Conservation (phyloP, 78 protist genomes). For the Dictyostelium citrinum region DNA sequence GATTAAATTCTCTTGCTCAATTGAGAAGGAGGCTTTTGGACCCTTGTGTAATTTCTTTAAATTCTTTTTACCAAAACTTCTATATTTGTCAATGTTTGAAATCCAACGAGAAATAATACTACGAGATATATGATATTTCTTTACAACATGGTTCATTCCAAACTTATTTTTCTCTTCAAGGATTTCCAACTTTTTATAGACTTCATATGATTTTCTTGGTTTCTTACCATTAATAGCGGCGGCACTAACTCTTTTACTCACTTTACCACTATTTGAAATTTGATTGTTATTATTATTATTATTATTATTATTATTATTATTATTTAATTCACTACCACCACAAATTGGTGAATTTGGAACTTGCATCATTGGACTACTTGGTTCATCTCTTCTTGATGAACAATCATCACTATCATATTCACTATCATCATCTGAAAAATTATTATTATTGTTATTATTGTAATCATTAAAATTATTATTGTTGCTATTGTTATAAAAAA, state of each 20-base stretch:
- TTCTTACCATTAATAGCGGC: background rate
- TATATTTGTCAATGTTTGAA: slow-evolving; percentile 41
- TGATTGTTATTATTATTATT: background rate
- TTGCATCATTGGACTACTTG: background rate
- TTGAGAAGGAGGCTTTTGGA: slow-evolving; percentile 70
- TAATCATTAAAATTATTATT: background rate
- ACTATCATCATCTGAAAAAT: background rate
- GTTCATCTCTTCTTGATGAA: background rate
- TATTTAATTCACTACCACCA: background rate
- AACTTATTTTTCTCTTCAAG: slow-evolving; percentile 37
- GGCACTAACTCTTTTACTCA: background rate
- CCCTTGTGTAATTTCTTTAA: slow-evolving; percentile 68
- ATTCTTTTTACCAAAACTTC: slow-evolving; percentile 33
- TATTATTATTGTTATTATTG: background rate
- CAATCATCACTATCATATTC: background rate
- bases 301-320: background rate
- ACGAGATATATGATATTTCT: slow-evolving; percentile 40
- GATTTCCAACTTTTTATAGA: slow-evolving; percentile 50
- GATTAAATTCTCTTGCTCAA: slow-evolving; percentile 41
- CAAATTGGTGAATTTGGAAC: slow-evolving; percentile 9
- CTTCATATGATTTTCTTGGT: slow-evolving; percentile 62
- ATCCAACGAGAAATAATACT: slow-evolving; percentile 57
- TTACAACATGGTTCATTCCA: slow-evolving; percentile 57
- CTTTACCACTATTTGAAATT: background rate
- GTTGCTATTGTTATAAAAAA: background rate